phyloP scores from a whole-genome alignment of 1,139 yeast species.

The Candida tropicalis region DNA sequence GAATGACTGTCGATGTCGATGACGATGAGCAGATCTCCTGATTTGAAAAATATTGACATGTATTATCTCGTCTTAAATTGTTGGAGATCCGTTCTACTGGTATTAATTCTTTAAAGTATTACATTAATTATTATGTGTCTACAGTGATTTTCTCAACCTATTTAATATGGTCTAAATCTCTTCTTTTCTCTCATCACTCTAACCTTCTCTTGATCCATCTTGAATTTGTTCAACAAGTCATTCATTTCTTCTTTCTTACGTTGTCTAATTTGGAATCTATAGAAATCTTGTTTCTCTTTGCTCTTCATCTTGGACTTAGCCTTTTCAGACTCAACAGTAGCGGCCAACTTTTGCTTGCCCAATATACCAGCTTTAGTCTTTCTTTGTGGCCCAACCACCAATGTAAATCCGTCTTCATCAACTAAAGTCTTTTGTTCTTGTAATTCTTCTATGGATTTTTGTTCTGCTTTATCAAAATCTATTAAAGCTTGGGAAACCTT shows the following conservation, averaged over 20 bases:
- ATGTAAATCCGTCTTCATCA: constrained; percentile 92
- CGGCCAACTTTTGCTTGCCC: constrained; percentile 54
- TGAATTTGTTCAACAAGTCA: constrained; percentile 78
- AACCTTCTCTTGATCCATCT: constrained; percentile 87
- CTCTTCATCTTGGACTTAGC: constrained; percentile 60
- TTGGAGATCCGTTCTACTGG: no score
- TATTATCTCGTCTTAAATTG: no score
- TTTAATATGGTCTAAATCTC: constrained; percentile 81
- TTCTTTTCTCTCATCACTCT: constrained; percentile 76
- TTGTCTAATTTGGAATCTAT: constrained; percentile 94
- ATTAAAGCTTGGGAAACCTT: constrained; percentile 61
- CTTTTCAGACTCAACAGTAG: constrained; percentile 45
- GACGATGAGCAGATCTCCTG: no score
- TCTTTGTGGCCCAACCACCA: constrained; percentile 85
- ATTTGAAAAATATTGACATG: no score
- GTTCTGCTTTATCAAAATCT: constrained; percentile 74
- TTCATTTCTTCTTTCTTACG: constrained; percentile 92
- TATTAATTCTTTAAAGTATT: no score
- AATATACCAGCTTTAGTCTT: constrained; percentile 72
- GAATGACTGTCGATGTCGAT: no score
- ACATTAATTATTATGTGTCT: no score
- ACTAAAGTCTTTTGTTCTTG: constrained; percentile 59
- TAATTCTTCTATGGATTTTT: constrained; percentile 60
- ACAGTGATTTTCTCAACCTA: no score
- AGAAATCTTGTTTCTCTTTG: constrained; percentile 89